Percentiles rank a stretch among this genome's conserved stretches.
Evolutionary conservation across 2,329 filamentous ascomycete genomes (phyloP).

Genomic region (Diaporthe aspalathi): DNA sequence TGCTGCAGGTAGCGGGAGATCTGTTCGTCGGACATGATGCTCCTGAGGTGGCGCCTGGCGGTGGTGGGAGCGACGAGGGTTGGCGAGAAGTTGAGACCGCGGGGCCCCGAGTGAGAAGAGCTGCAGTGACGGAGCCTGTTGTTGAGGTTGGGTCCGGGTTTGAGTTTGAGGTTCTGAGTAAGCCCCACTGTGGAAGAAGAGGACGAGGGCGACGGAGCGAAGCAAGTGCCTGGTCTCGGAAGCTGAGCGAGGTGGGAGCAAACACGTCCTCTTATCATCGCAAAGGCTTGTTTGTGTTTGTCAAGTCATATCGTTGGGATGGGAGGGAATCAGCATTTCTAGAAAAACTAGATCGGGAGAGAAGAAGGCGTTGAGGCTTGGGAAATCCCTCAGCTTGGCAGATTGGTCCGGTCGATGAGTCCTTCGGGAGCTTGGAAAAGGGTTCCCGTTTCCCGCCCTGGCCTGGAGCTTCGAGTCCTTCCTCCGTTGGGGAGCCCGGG

Average conservation of each 20-base stretch:
- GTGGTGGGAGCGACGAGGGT: not conserved
- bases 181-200: slow-evolving; percentile 11
- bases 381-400: slow-evolving; percentile 29
- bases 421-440: slow-evolving; percentile 19
- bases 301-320: slow-evolving; percentile 2
- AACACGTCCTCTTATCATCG: slow-evolving; percentile 38
- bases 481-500: slow-evolving; percentile 10
- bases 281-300: not conserved
- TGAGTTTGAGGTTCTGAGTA: slow-evolving; percentile 12
- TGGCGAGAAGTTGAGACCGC: slow-evolving; percentile 31
- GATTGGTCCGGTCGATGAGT: not conserved
- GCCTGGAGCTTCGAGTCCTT: not conserved
- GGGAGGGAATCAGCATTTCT: not conserved
- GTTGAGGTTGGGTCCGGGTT: not conserved
- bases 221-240: slow-evolving; percentile 12
- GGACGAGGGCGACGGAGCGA: not conserved
- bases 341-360: too few species aligned
- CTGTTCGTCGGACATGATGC: slow-evolving; percentile 51
- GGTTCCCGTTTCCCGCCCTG: slow-evolving; percentile 8
- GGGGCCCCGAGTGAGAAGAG: slow-evolving; percentile 12
- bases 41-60: not conserved
- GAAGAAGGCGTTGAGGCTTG: not conserved
- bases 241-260: slow-evolving; percentile 29
- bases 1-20: slow-evolving; percentile 68
- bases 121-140: slow-evolving; percentile 7